Percentiles rank a stretch among this genome's conserved stretches.
Evolutionary conservation across 164 flowering plant genomes (phyloP).

Genomic region (grape (Vitis vinifera)): DNA sequence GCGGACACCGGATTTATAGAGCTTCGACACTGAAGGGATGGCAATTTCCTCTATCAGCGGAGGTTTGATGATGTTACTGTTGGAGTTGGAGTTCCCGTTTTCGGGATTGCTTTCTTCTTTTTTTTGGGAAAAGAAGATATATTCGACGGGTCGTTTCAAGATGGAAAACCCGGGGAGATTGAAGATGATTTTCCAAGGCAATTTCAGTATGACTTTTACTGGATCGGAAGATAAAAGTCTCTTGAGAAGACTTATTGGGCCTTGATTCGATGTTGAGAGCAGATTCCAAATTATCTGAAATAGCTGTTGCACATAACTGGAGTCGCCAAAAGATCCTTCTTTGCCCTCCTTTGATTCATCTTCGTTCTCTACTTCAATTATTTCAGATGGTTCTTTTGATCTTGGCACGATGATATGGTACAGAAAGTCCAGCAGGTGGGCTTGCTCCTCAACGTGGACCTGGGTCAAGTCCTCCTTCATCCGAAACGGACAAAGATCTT

Average conservation of each 20-base stretch:
- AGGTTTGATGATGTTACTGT: slow-evolving; percentile 13
- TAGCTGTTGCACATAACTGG: slow-evolving; percentile 11
- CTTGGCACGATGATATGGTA: slow-evolving; percentile 36
- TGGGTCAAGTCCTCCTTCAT: slow-evolving; percentile 9
- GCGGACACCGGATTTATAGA: slow-evolving; percentile 28
- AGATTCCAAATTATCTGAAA: slow-evolving; percentile 14
- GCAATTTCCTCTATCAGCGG: slow-evolving; percentile 50
- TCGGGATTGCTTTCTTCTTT: slow-evolving; percentile 9
- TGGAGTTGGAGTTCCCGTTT: slow-evolving; percentile 7
- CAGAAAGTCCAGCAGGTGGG: slow-evolving; percentile 45
- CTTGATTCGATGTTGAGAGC: slow-evolving; percentile 16
- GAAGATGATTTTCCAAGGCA: slow-evolving; percentile 38
- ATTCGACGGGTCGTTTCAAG: slow-evolving; percentile 24
- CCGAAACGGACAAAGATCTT: slow-evolving; percentile 47
- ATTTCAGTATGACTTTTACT: slow-evolving; percentile 16
- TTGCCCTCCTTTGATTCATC: neutral
- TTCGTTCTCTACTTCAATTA: slow-evolving; percentile 6
- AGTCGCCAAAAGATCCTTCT: neutral
- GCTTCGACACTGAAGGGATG: slow-evolving; percentile 48
- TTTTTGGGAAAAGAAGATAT: slow-evolving; percentile 7
- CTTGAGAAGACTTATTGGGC: slow-evolving; percentile 15
- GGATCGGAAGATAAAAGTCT: slow-evolving; percentile 19
- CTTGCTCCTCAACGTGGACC: slow-evolving; percentile 12
- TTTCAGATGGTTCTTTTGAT: slow-evolving; percentile 3
- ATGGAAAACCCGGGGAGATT: slow-evolving; percentile 31